phyloP scores from a whole-genome alignment of 306 rosid species.

The Vigna trinervia region DNA sequence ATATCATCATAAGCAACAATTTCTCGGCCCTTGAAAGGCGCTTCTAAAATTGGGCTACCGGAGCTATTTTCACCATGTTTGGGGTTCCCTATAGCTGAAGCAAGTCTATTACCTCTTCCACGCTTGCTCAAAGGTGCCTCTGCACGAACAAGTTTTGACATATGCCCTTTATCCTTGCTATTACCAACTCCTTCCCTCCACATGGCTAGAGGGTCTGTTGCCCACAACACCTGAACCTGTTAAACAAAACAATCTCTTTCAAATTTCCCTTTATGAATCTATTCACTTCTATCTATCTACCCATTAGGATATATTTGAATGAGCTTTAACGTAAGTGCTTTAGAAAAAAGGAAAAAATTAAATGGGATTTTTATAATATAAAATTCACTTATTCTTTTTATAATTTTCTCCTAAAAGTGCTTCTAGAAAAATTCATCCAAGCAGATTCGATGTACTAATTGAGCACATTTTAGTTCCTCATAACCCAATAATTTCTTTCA shows the following conservation, averaged over 20 bases:
- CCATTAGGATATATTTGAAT: too few species aligned
- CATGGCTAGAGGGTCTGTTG: conserved; percentile 78
- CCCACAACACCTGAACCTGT: conserved; percentile 91
- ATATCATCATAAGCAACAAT: conserved; percentile 89
- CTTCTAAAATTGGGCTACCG: conserved; percentile 51
- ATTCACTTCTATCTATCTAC: background rate
- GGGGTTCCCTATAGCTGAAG: conserved; percentile 72
- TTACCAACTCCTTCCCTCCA: conserved; percentile 90
- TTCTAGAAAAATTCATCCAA: too few species aligned
- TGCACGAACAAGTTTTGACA: conserved; percentile 82
- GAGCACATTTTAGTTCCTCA: background rate
- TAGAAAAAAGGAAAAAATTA: too few species aligned
- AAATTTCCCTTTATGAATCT: background rate
- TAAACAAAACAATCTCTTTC: conserved; percentile 6
- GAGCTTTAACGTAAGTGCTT: too few species aligned
- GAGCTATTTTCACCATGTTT: conserved; percentile 47
- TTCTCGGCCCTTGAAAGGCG: conserved; percentile 75
- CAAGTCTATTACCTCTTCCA: conserved; percentile 81
- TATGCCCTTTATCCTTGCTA: conserved; percentile 58
- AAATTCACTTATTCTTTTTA: too few species aligned
- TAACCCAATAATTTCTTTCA: background rate
- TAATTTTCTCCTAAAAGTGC: too few species aligned
- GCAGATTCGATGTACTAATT: background rate
- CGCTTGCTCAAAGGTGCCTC: conserved; percentile 83
- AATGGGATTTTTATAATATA: too few species aligned